Evolutionary conservation across 2,329 filamentous ascomycete genomes (phyloP), one percentile per base, ranked within the genome.

Genomic region (Domatiomyces catenatus): DNA sequence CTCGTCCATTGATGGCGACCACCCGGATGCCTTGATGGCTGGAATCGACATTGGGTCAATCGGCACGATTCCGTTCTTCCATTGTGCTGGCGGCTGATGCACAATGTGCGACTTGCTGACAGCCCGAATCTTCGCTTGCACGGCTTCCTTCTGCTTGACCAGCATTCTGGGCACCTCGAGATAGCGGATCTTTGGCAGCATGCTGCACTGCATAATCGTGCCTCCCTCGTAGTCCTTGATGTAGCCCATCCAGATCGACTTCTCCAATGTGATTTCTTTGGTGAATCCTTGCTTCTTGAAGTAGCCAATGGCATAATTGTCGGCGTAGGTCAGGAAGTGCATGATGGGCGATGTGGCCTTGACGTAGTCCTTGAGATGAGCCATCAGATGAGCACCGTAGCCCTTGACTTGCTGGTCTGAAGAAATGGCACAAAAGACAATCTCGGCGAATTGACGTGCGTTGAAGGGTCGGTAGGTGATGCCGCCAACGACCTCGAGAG

Each of bases 231-330:
- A 98, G 65, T 98, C 92, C 65, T 98, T 98, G 72, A 98, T 98
- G 62, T 96, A 98, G 2, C 92, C 92, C 92, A 96, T 96, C 92
- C 92, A 98, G 2, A 87, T 82, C 2, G 83, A 81, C 61, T 82
- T 84, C 52, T 92, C 85, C 0, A 98, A 78, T 0, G 89, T 94
- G 56, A 98, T 96, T 61, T 98, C 90, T 66, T 98, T 98, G 1
- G 92, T 96, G 63, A 98, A 98, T 0, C 92, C 92, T 65, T 98
- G 92, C 66, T 98, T 98, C 67, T 96, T 94, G 69, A 98, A 98
- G 67, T 96, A 98, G 8, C 92, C 92, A 58, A 94, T 98, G 42
- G 92, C 92, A 63, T 96, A 96, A 67, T 98, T 98, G 67, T 98
- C 92, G 57, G 92, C 92, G 63, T 98, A 98, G 1, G 92, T 98